Percentiles rank a stretch among this genome's conserved stretches.
These are phyloP conservation scores for Ophiostoma triangulosporum DNA, from an alignment of 2,329 filamentous ascomycete genomes.

Conservation along the genomic window DNA sequence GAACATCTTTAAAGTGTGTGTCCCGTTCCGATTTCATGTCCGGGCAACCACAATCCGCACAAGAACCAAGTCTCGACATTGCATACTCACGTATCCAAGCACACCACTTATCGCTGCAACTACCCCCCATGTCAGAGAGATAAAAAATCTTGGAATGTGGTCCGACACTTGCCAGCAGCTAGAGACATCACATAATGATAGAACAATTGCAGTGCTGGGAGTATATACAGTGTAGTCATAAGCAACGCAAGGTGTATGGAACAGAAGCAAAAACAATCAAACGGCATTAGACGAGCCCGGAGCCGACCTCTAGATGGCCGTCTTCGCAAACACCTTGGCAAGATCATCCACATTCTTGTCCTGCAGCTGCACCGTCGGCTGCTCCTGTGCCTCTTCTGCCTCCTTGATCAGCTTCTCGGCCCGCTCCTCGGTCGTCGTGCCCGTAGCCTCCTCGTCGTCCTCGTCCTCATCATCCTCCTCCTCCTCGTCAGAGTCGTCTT, in stretches of 20 bases:
- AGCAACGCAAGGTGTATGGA: slow-evolving; percentile 2
- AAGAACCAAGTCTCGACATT: no score
- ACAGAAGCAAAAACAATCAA: neutral
- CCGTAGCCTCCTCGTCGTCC: slow-evolving; percentile 41
- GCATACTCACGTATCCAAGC: no score
- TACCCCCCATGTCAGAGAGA: no score
- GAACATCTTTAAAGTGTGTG: no score
- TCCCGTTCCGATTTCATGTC: no score
- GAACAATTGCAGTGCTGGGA: neutral
- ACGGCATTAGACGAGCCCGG: neutral
- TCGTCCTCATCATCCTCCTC: slow-evolving; percentile 56
- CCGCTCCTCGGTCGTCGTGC: slow-evolving; percentile 42
- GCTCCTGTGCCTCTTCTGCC: slow-evolving; percentile 57
- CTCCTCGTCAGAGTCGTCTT: slow-evolving; percentile 59
- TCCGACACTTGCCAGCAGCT: no score
- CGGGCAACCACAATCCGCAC: no score
- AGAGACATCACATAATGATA: neutral
- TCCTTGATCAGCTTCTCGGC: slow-evolving; percentile 57
- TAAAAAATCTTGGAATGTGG: no score
- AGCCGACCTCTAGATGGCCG: slow-evolving; percentile 30
- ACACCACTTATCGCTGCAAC: no score
- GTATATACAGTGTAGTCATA: slow-evolving; percentile 1
- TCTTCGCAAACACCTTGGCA: slow-evolving; percentile 63
- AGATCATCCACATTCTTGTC: slow-evolving; percentile 72
- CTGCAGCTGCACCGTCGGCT: slow-evolving; percentile 57